Conservation (phyloP, 1,139 yeast species). For the Kazachstania sp. region DNA sequence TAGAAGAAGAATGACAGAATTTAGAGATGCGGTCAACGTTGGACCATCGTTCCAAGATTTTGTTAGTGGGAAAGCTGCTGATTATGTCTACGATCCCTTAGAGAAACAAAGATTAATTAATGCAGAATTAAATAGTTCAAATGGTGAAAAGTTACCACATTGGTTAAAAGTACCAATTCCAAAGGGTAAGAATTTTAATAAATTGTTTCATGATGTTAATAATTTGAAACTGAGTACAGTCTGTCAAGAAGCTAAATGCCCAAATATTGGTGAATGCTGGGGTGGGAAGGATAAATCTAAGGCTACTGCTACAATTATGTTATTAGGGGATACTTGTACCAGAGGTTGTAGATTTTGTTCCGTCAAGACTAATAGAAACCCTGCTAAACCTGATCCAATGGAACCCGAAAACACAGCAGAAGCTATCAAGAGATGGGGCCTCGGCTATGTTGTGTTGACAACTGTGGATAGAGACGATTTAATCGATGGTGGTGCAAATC, state of each 20-base stretch:
- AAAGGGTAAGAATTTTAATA: conserved; percentile 74
- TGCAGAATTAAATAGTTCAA: conserved; percentile 24
- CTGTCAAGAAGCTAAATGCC: conserved; percentile 98
- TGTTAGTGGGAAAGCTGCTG: conserved; percentile 68
- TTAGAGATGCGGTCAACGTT: conserved; percentile 62
- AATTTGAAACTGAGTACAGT: conserved; percentile 89
- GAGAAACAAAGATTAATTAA: conserved; percentile 50
- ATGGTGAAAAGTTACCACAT: conserved; percentile 48
- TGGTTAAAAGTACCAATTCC: conserved; percentile 97
- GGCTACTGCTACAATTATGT: conserved; percentile 99
- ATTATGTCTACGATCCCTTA: conserved; percentile 55
- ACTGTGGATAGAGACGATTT: conserved; percentile 97
- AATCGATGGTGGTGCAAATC: conserved; percentile 86
- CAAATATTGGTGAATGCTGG: conserved; percentile 99
- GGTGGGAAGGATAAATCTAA: conserved; percentile 87
- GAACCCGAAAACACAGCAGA: conserved; percentile 98
- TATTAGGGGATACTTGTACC: conserved; percentile 97
- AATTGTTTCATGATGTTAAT: conserved; percentile 74
- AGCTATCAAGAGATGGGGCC: conserved; percentile 96
- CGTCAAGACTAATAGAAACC: conserved; percentile 83
- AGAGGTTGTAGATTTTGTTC: conserved; percentile 97
- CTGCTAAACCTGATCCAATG: conserved; percentile 84
- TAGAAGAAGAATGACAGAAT: conserved; percentile 49
- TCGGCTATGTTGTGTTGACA: conserved; percentile 94
- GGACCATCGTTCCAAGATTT: conserved; percentile 97